Evolutionary conservation across 2,329 filamentous ascomycete genomes (phyloP).

Genomic region (Pyrenophora teres): DNA sequence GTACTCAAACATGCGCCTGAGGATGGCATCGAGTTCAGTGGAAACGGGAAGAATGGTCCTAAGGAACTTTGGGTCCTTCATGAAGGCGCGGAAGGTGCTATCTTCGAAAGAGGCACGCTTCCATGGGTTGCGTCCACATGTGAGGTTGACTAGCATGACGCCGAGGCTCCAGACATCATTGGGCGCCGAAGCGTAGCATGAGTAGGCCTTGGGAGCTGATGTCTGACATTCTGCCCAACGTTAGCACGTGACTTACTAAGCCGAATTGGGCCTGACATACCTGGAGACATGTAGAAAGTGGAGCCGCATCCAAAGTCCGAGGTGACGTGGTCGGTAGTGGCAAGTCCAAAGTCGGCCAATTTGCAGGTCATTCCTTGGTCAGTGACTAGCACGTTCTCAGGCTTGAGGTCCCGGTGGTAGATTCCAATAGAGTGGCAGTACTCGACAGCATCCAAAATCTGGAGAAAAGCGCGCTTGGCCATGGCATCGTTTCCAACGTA

Average conservation of each 20-base stretch:
- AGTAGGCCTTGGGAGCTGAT: slow-evolving; percentile 67
- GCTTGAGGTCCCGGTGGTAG: slow-evolving; percentile 97
- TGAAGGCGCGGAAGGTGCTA: slow-evolving; percentile 90
- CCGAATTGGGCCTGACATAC: slow-evolving; percentile 60
- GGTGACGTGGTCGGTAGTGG: slow-evolving; percentile 80
- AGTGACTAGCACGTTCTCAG: slow-evolving; percentile 94
- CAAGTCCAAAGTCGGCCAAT: slow-evolving; percentile 95
- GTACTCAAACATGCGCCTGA: slow-evolving; percentile 84
- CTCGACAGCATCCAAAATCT: slow-evolving; percentile 94
- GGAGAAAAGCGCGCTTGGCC: slow-evolving; percentile 85
- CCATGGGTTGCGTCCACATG: slow-evolving; percentile 98
- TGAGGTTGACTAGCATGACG: slow-evolving; percentile 95
- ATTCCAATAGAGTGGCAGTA: slow-evolving; percentile 93
- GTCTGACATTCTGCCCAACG: slow-evolving; percentile 80
- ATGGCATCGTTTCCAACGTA: slow-evolving; percentile 92
- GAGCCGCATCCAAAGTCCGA: slow-evolving; percentile 97
- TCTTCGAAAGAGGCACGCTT: slow-evolving; percentile 94
- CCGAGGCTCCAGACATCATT: slow-evolving; percentile 99
- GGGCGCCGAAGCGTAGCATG: slow-evolving; percentile 86
- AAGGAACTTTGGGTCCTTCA: slow-evolving; percentile 83
- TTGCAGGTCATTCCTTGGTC: slow-evolving; percentile 89
- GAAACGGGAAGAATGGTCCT: slow-evolving; percentile 92
- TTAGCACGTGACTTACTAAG: slow-evolving; percentile 29
- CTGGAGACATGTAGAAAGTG: slow-evolving; percentile 99
- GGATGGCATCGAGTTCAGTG: slow-evolving; percentile 83